Conservation (phyloP, 2,329 filamentous ascomycete genomes). For the Aspergillus floridensis region DNA sequence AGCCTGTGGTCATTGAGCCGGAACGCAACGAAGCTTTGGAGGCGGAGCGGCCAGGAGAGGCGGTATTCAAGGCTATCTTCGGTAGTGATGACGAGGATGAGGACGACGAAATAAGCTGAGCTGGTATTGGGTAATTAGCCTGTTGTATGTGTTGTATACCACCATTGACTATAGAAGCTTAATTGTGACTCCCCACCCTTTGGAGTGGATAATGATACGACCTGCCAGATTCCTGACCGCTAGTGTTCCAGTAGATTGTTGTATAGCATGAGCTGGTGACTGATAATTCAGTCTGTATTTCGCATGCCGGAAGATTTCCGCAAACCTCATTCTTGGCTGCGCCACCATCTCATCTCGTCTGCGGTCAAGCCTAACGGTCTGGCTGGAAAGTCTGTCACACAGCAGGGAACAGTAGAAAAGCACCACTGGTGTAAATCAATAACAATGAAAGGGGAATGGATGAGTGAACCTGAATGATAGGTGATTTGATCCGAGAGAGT, state of each 20-base stretch:
- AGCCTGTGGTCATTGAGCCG: constrained; percentile 57
- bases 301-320: not conserved
- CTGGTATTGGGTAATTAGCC: not conserved
- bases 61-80: constrained; percentile 89
- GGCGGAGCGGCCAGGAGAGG: constrained; percentile 69
- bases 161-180: not conserved
- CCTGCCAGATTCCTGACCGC: not conserved
- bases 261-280: not conserved
- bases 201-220: not conserved
- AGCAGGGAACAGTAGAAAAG: not conserved
- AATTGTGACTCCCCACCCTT: not conserved
- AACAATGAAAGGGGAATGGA: not conserved
- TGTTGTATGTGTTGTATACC: not conserved
- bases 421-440: no score
- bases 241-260: not conserved
- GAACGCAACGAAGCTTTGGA: constrained; percentile 78
- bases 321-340: not conserved
- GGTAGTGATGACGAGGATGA: constrained; percentile 77
- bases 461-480: not conserved
- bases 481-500: not conserved
- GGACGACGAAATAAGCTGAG: constrained; percentile 24
- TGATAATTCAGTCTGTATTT: not conserved
- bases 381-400: constrained; percentile 1
- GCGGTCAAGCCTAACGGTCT: constrained; percentile 1
- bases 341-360: not conserved